Base-by-base conservation (phyloP, 495 filamentous ascomycete genomes). In the Aspergillus ostianus region DNA sequence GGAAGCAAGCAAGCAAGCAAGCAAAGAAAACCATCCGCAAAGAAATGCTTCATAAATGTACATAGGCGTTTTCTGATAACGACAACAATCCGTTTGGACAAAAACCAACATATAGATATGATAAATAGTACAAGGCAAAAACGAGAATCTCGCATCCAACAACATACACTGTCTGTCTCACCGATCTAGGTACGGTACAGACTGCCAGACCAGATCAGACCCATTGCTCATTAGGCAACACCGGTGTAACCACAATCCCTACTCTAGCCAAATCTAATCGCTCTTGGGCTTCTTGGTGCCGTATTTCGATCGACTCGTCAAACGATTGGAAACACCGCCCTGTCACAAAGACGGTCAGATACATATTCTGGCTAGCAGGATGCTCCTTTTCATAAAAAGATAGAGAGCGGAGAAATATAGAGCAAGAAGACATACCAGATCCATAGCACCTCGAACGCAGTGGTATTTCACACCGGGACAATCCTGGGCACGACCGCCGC, bases 381-480 rank as follows among this genome's bases (percentile, higher is more conserved):
- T 26, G 23, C 23, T 26, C 23, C 23, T 26, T 26, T 26, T 26
- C 23, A 26, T 26, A 26, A 26, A 2, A 4, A 26, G 23, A 26
- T 26, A 4, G 23, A 26, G 23, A 26, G 4, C 23, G 68, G 21
- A 15, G 44, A n/a, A 47, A 5, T 41, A n/a, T 27, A 18, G 47
- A 53, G 57, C 58, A 47, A 52, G 47, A 41, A 49, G 58, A 83
- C 91, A 68, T 80, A 97, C 93, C 85, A 98, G 77, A 85, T 99
- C 94, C 80, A 96, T 80, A 18, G 92, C 90, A 36, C 94, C 94
- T 67, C 94, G 81, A 47, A 99, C 90, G 66, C 96, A 77, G 71
- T 92, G 88, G 72, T 99, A 99, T 66, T 92, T 88, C 77, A 99
- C 94, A 84, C 94, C 94, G 56, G 94, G 94, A 79, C 93, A 98